These are phyloP conservation scores for Crucibulum laeve DNA, from an alignment of 768 basidiomycete genomes.

Conservation along the genomic window DNA sequence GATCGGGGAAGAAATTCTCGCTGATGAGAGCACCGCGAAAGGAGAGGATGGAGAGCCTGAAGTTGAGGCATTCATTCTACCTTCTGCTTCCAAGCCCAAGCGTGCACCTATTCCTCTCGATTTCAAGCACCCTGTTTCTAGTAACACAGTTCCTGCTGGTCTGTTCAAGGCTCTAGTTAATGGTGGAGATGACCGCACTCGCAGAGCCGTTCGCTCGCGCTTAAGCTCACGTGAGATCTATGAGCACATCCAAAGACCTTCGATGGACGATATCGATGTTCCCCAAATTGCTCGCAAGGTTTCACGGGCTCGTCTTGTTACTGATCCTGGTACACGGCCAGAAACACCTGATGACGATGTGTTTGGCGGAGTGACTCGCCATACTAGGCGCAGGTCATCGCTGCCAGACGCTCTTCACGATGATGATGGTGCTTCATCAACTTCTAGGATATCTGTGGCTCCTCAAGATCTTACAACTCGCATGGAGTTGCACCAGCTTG, in stretches of 20 bases:
- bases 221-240: slow-evolving; percentile 72
- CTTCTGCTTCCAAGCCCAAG: slow-evolving; percentile 33
- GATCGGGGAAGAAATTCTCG: slow-evolving; percentile 14
- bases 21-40: slow-evolving; percentile 32
- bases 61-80: slow-evolving; percentile 21
- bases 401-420: slow-evolving; percentile 52
- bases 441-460: slow-evolving; percentile 37
- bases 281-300: slow-evolving; percentile 62
- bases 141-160: slow-evolving; percentile 80
- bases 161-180: slow-evolving; percentile 77
- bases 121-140: slow-evolving; percentile 52
- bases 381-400: slow-evolving; percentile 51
- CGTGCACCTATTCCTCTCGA: slow-evolving; percentile 76
- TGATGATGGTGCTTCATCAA: slow-evolving; percentile 28
- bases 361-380: slow-evolving; percentile 23
- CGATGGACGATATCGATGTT: slow-evolving; percentile 73
- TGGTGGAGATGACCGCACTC: slow-evolving; percentile 58
- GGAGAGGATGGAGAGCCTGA: slow-evolving; percentile 20
- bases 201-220: slow-evolving; percentile 70
- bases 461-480: slow-evolving; percentile 48
- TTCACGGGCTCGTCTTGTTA: slow-evolving; percentile 50
- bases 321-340: slow-evolving; percentile 43
- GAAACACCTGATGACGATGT: slow-evolving; percentile 28
- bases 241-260: slow-evolving; percentile 63
- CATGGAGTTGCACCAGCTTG: slow-evolving; percentile 57